Base-by-base conservation (phyloP, 1,139 yeast genomes). In the Blastobotrys aristatus region DNA sequence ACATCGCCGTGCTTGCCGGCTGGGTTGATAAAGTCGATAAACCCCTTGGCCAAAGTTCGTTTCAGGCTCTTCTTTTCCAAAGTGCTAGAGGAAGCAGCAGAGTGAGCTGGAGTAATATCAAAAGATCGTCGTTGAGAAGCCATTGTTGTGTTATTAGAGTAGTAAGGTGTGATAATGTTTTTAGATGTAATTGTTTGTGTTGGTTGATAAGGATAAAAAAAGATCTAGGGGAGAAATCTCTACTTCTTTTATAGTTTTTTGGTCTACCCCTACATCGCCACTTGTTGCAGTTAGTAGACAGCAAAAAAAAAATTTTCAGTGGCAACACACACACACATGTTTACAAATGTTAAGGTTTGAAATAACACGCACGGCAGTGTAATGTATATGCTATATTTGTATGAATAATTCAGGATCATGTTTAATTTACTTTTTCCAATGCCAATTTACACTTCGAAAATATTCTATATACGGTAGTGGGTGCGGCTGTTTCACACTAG, bases 71-170 rank as follows among this genome's bases (percentile, higher is more conserved):
- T 44, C 32, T 31, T 29, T 24, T 33, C 34, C 22, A 14, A 24
- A 11, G 43, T 31, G 31, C 16, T 30, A 7, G 33, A 26, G 20
- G 47, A 44, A 31, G 43, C 31, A 38, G 38, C 38, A 22, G 47
- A 44, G 33, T 31, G 38, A 44, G 47, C 37, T 44, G 47, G 47
- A 16, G 47, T 16, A 20, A 44, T 44, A 18, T 37, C 47, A 16
- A 27, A 11, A 22, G 40, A 42, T 34, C 34, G 40, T 42, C 29
- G 46, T 42, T 17, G 39, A 26, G 42, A 17, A 32, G 47, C 24
- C 42, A 44, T 44, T 30, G 7, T 42, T n/a, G n/a, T 11, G 16
- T 21, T 18, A n/a, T 5, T 10, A 29, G 5, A 8, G 30, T 37
- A 14, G 21, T 30, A 18, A 18, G 5, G 4, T 31, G 29, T n/a